Evolutionary conservation across 768 basidiomycete species (phyloP).

Genomic region (Agaricus subrufescens): DNA sequence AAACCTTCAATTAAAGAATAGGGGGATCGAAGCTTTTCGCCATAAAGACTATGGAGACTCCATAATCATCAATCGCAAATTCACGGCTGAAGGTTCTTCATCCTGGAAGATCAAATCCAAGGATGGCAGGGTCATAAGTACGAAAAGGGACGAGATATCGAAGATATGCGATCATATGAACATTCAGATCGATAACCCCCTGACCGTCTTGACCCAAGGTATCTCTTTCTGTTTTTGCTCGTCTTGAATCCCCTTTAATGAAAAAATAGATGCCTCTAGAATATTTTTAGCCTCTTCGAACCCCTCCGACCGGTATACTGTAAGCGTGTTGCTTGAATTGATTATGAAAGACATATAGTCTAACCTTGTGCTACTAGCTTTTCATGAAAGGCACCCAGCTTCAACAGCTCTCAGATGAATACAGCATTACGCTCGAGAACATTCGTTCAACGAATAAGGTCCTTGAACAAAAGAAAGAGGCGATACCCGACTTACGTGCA

Average conservation of each 20-base stretch:
- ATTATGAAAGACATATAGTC: neutral
- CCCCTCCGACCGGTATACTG: slow-evolving; percentile 86
- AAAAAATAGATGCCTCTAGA: slow-evolving; percentile 51
- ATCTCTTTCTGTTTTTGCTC: neutral
- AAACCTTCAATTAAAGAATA: slow-evolving; percentile 79
- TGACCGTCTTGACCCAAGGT: slow-evolving; percentile 92
- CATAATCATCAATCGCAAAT: slow-evolving; percentile 79
- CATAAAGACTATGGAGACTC: slow-evolving; percentile 81
- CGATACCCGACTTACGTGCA: slow-evolving; percentile 69
- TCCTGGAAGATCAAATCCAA: slow-evolving; percentile 80
- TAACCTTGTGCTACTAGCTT: slow-evolving; percentile 48
- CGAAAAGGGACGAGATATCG: slow-evolving; percentile 78
- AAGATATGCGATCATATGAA: slow-evolving; percentile 94
- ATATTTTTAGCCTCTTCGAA: slow-evolving; percentile 85
- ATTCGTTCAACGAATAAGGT: slow-evolving; percentile 64
- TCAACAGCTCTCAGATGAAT: slow-evolving; percentile 82
- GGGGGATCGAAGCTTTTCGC: slow-evolving; percentile 86
- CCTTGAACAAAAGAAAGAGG: slow-evolving; percentile 67
- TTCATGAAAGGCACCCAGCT: slow-evolving; percentile 94
- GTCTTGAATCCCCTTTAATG: too few relatives aligned
- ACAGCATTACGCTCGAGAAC: slow-evolving; percentile 70
- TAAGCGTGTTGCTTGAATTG: slow-evolving; percentile 23
- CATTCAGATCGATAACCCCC: slow-evolving; percentile 93
- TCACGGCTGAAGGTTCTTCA: slow-evolving; percentile 71
- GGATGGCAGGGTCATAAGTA: slow-evolving; percentile 62